Evolutionary conservation across 2,329 filamentous ascomycete genomes (phyloP).

Genomic region (Ambrosiella cleistominuta): DNA sequence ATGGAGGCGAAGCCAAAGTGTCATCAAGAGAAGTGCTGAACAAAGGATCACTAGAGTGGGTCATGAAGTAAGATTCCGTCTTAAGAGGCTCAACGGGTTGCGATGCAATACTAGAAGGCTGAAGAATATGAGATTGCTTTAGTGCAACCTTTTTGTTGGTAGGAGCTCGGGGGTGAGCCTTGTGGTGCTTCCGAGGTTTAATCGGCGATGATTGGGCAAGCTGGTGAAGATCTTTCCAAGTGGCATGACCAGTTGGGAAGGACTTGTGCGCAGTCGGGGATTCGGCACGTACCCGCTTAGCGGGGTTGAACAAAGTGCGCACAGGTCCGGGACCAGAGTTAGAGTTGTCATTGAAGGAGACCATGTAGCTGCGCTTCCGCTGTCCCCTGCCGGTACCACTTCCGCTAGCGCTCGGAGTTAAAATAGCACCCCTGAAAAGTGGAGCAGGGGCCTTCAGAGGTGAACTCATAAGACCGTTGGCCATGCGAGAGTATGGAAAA

Average conservation of each 20-base stretch:
- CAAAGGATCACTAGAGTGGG: slow-evolving; percentile 60
- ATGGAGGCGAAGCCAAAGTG: slow-evolving; percentile 40
- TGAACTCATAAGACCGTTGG: slow-evolving; percentile 59
- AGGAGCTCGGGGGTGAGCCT: not conserved
- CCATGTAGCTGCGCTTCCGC: slow-evolving; percentile 45
- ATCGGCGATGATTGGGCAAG: slow-evolving; percentile 76
- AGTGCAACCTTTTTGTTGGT: not conserved
- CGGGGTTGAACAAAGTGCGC: slow-evolving; percentile 29
- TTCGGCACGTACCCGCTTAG: slow-evolving; percentile 50
- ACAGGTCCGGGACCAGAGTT: slow-evolving; percentile 15
- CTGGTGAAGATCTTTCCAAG: slow-evolving; percentile 63
- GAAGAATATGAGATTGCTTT: slow-evolving; percentile 5
- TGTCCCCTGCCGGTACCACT: slow-evolving; percentile 28
- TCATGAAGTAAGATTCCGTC: slow-evolving; percentile 59
- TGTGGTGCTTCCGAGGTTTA: slow-evolving; percentile 31
- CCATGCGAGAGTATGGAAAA: slow-evolving; percentile 41
- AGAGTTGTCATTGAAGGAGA: slow-evolving; percentile 34
- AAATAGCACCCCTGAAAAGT: slow-evolving; percentile 66
- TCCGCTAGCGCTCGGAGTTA: slow-evolving; percentile 48
- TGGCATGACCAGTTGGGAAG: slow-evolving; percentile 31
- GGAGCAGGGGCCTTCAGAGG: slow-evolving; percentile 52
- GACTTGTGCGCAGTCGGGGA: slow-evolving; percentile 45
- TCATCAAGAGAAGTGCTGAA: slow-evolving; percentile 55
- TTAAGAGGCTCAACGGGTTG: slow-evolving; percentile 17
- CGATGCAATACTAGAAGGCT: not conserved